Evolutionary conservation across 192 early-diverging fungal species (phyloP), one percentile per base, ranked within the genome.

Genomic region (Entomortierella chlamydospora): DNA sequence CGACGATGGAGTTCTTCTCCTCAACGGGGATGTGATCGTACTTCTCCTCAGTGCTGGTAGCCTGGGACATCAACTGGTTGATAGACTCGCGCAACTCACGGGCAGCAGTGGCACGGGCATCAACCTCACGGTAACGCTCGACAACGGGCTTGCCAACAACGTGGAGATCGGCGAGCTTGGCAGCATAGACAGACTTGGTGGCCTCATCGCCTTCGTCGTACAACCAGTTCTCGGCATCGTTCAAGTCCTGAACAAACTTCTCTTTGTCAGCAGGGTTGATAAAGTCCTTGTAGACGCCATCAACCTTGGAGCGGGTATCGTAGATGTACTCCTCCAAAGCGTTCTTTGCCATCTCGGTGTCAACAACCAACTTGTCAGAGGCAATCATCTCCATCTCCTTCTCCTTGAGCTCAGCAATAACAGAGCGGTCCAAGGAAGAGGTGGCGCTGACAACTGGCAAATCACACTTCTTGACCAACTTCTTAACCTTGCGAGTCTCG

Each of bases 311-410:
- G 54, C 97, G 93, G 60, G 92, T 94, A 30, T 98, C 94, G 83
- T 99, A 99, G 30, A 98, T 94, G 86, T 99, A 99, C 87, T 99
- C 97, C 84, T 99, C 97, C 56, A 99, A 90, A 49, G 91, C 88
- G 85, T 99, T 99, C 85, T 95, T 95, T 82, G 90, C 91, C 63
- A 94, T 88, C 81, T 97, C 96, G 23, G 97, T 99, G 64, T 96
- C 96, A 55, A 91, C 87, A 31, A 99, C 94, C 58, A 99, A 90
- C 73, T 92, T 91, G 85, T 99, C 96, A 58, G 87, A 67, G 18
- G 90, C 72, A 47, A 82, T 63, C 97, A 99, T 98, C 71, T 94
- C 87, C 68, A 86, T 88, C 87, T 99, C 97, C 69, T 85, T 70
- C 82, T 94, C 92, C 73, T 87, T 82, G 83, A 92, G 91, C 60